Evolutionary conservation across 208 protist genomes (phyloP).

Genomic region (Novymonas esmeraldas): DNA sequence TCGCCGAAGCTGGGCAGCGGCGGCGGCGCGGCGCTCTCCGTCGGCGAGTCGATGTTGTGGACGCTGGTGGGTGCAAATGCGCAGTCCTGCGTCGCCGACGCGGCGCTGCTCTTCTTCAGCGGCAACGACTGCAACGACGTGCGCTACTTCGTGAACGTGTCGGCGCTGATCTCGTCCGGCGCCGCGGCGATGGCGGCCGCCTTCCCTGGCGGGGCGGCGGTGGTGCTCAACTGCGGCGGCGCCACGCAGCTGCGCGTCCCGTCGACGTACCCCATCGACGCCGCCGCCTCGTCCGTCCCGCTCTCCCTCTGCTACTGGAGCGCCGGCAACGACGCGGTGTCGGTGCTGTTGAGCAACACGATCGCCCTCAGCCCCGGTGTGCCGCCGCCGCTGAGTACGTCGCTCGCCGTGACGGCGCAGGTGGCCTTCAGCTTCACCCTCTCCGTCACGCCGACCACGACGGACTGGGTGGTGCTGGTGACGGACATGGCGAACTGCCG

Average conservation of each 20-base stretch:
- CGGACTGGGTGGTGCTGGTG: slow-evolving; percentile 74
- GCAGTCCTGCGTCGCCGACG: slow-evolving; percentile 16
- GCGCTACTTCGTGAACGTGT: slow-evolving; percentile 54
- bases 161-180: slow-evolving; percentile 3
- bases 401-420: slow-evolving; percentile 39
- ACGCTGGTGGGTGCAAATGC: slow-evolving; percentile 38
- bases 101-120: slow-evolving; percentile 82
- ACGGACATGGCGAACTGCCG: slow-evolving; percentile 46
- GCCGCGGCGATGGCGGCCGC: background rate
- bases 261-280: slow-evolving; percentile 12
- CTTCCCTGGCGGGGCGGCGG: slow-evolving; percentile 30
- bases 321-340: slow-evolving; percentile 36
- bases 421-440: slow-evolving; percentile 47
- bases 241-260: slow-evolving; percentile 28
- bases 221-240: slow-evolving; percentile 31
- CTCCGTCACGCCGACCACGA: slow-evolving; percentile 42
- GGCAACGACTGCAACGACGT: slow-evolving; percentile 65
- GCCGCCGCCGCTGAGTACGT: slow-evolving; percentile 40
- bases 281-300: background rate
- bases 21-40: slow-evolving; percentile 28
- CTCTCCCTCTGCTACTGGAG: slow-evolving; percentile 75
- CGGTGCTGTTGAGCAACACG: slow-evolving; percentile 40
- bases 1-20: slow-evolving; percentile 33
- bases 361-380: slow-evolving; percentile 50
- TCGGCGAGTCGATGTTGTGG: slow-evolving; percentile 74